Base-by-base conservation (phyloP, 2,329 filamentous ascomycete species). In the Botrytis fragariae region DNA sequence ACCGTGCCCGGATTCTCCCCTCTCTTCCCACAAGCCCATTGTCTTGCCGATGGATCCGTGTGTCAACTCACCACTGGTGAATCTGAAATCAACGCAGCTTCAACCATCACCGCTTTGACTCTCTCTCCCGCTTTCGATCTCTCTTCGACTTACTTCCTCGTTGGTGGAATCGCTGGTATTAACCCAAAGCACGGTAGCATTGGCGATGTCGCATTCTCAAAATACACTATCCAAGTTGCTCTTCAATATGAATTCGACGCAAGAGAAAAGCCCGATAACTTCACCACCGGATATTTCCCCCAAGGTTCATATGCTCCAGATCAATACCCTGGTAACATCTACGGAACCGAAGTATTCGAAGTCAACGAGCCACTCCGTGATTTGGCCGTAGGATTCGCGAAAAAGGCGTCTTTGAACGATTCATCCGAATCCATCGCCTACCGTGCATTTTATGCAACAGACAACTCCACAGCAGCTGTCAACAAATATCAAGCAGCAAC, bases 181-280 rank as follows among this genome's bases (percentile, higher is more conserved):
- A 93, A 89, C 80, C 92, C 92, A 0, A 87, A 90, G 74, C 82
- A 88, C 39, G 89, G 86, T 35, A 93, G 92, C 0, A 84, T 92
- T 7, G 89, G 87, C 62, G 87, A 87, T 59, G 91, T 93, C 0
- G 90, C 90, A 1, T 88, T 95, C 71, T 87, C 90, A 54, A 87
- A 88, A 35, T 95, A 90, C 79, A 88, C 91, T 0, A 86, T 94
- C 8, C 92, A 94, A 79, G 91, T 93, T 4, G 91, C 90, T 0
- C 84, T 94, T 71, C 92, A 94, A 81, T 92, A 93, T 76, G 92
- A 94, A 81, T 88, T 94, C 74, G 92, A 94, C 77, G 83, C 87
- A 1, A 87, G 92, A 48, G 91, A 93, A 74, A 87, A 93, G 48
- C 90, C 91, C 0, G 79, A 79, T 2, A 90, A 90, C 80, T 93